Percentiles rank a stretch among this genome's conserved stretches.
Conservation (phyloP, 768 basidiomycete species). For the Scleroderma bovista region DNA sequence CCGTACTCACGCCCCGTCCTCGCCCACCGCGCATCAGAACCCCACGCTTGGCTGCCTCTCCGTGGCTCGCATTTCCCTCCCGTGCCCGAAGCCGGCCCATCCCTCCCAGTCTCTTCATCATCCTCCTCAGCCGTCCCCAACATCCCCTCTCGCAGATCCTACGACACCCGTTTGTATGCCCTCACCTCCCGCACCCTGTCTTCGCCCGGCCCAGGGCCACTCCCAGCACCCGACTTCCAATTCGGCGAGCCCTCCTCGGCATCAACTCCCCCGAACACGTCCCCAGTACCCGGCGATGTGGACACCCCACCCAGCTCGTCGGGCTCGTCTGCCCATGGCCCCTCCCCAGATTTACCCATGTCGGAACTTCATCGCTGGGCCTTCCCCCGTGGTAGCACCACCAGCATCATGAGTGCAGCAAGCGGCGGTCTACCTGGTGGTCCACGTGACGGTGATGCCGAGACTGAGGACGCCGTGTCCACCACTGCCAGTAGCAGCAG, state of each 20-base stretch:
- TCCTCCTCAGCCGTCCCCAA: constrained; percentile 1
- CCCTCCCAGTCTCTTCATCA: constrained; percentile 1
- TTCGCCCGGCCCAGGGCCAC: constrained; percentile 47
- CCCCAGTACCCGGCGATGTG: constrained; percentile 45
- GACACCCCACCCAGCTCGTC: constrained; percentile 16
- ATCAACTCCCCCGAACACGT: constrained; percentile 36
- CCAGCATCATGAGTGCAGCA: background rate
- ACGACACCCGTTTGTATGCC: constrained; percentile 47
- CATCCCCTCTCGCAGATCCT: constrained; percentile 18
- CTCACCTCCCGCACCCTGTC: constrained; percentile 43
- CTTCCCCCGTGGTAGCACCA: constrained; percentile 31
- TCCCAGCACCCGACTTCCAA: constrained; percentile 57
- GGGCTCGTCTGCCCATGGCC: constrained; percentile 5
- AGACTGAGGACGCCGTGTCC: constrained; percentile 44
- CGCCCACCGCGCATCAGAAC: constrained; percentile 29
- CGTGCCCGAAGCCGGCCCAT: constrained; percentile 19
- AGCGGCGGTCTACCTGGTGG: background rate
- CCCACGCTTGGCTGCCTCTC: constrained; percentile 31
- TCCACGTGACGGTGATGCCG: constrained; percentile 37
- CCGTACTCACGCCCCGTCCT: constrained; percentile 37
- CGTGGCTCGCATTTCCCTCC: constrained; percentile 31
- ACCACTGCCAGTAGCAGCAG: constrained; percentile 27
- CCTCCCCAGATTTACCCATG: constrained; percentile 43
- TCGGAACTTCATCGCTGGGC: constrained; percentile 35
- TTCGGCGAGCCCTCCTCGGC: constrained; percentile 54